A percentile compares a stretch with the other conserved stretches of the same genome.
These are phyloP conservation scores for Aureobasidium sp. DNA, from an alignment of 2,329 filamentous ascomycete species.

Conservation along the genomic window DNA sequence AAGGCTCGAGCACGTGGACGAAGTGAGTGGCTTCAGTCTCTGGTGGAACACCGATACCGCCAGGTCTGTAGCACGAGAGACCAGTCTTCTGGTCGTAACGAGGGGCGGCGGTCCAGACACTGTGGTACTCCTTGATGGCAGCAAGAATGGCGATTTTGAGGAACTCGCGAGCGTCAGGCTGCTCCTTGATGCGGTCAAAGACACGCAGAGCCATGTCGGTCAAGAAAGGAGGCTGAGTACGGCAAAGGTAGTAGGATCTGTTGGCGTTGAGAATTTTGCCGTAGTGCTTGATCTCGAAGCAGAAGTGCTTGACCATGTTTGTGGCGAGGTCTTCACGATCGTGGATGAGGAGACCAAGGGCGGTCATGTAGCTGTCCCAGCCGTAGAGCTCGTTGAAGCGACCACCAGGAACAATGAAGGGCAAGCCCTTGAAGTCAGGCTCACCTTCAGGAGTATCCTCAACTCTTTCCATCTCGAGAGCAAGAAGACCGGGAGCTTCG, in stretches of 20 bases:
- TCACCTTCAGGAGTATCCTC: slow-evolving; percentile 59
- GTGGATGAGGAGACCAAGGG: slow-evolving; percentile 77
- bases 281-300: slow-evolving; percentile 97
- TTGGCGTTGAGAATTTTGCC: slow-evolving; percentile 98
- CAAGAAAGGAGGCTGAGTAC: slow-evolving; percentile 92
- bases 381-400: slow-evolving; percentile 98
- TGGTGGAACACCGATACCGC: slow-evolving; percentile 77
- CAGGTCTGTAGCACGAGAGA: slow-evolving; percentile 75
- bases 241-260: slow-evolving; percentile 85
- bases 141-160: slow-evolving; percentile 74
- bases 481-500: slow-evolving; percentile 76
- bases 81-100: slow-evolving; percentile 70
- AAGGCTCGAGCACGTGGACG: slow-evolving; percentile 70
- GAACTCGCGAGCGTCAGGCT: slow-evolving; percentile 73
- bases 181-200: slow-evolving; percentile 86
- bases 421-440: slow-evolving; percentile 66
- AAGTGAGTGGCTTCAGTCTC: slow-evolving; percentile 89
- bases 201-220: slow-evolving; percentile 95
- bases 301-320: slow-evolving; percentile 92
- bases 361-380: slow-evolving; percentile 99
- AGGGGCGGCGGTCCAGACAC: slow-evolving; percentile 68
- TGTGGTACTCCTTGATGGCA: slow-evolving; percentile 94
- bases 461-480: slow-evolving; percentile 70
- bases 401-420: slow-evolving; percentile 95
- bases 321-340: slow-evolving; percentile 82